These are phyloP conservation scores for Tetrastigma voinierianum DNA, from an alignment of 164 flowering plant species.

Conservation along the genomic window DNA sequence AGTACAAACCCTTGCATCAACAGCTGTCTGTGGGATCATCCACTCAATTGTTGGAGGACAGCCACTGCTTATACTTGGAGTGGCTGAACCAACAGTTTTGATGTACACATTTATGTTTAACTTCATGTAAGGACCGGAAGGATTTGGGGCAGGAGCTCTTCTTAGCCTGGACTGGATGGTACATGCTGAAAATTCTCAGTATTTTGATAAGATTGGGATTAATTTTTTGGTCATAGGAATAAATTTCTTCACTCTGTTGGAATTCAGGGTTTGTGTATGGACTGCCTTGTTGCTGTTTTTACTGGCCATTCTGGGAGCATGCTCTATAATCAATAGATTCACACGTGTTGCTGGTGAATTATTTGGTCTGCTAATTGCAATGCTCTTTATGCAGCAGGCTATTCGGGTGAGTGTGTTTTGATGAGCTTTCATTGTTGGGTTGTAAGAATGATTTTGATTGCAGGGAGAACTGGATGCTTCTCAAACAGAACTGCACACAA, in stretches of 20 bases:
- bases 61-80: slow-evolving; percentile 95
- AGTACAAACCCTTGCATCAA: slow-evolving; percentile 94
- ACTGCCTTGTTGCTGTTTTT: slow-evolving; percentile 83
- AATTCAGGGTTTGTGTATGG: slow-evolving; percentile 93
- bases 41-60: slow-evolving; percentile 98
- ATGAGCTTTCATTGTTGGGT: not conserved
- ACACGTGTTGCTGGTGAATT: slow-evolving; percentile 96
- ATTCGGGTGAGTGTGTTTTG: slow-evolving; percentile 56
- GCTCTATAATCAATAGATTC: slow-evolving; percentile 91
- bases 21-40: slow-evolving; percentile 89
- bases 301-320: slow-evolving; percentile 83
- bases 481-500: no score
- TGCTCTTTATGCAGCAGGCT: slow-evolving; percentile 99
- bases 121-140: slow-evolving; percentile 77
- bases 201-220: not conserved
- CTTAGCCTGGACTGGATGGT: slow-evolving; percentile 98
- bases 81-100: slow-evolving; percentile 95
- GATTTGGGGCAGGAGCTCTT: slow-evolving; percentile 82
- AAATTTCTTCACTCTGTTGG: slow-evolving; percentile 7
- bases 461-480: no score
- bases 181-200: slow-evolving; percentile 8
- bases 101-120: slow-evolving; percentile 97
- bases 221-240: not conserved
- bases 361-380: slow-evolving; percentile 93
- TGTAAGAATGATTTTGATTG: not conserved